Conservation (phyloP, 768 basidiomycete genomes). For the Nidularia sp. region DNA sequence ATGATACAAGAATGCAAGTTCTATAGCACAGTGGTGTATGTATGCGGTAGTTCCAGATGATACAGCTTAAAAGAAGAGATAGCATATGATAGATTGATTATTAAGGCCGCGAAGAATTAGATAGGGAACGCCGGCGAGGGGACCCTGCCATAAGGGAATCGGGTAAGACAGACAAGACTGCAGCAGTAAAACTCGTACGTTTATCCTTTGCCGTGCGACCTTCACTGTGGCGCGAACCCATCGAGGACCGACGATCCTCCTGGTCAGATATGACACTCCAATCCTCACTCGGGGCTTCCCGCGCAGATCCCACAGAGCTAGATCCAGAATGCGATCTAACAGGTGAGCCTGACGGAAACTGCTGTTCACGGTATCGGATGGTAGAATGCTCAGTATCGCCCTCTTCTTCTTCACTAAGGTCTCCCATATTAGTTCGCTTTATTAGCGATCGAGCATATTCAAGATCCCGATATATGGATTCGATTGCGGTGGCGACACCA, state of each 20-base stretch:
- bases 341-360: slow-evolving; percentile 12
- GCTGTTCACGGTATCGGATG: slow-evolving; percentile 21
- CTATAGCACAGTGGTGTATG: too few species aligned
- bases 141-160: slow-evolving; percentile 42
- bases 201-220: slow-evolving; percentile 35
- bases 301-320: slow-evolving; percentile 53
- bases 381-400: slow-evolving; percentile 33
- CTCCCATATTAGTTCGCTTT: slow-evolving; percentile 46
- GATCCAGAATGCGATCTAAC: slow-evolving; percentile 41
- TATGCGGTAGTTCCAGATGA: too few species aligned
- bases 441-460: slow-evolving; percentile 91
- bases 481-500: slow-evolving; percentile 90
- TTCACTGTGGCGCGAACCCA: slow-evolving; percentile 46
- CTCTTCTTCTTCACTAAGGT: slow-evolving; percentile 19
- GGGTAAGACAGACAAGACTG: slow-evolving; percentile 59
- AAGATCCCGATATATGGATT: slow-evolving; percentile 93
- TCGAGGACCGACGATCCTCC: slow-evolving; percentile 56
- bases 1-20: slow-evolving; percentile 2
- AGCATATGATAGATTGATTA: neutral
- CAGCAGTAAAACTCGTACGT: slow-evolving; percentile 61
- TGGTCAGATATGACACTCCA: slow-evolving; percentile 86
- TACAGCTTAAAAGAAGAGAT: neutral
- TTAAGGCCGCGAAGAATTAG: slow-evolving; percentile 18
- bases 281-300: slow-evolving; percentile 65
- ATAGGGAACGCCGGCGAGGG: slow-evolving; percentile 33